Conservation (phyloP, 2,329 filamentous ascomycete genomes). For the Aureobasidium melanogenum region DNA sequence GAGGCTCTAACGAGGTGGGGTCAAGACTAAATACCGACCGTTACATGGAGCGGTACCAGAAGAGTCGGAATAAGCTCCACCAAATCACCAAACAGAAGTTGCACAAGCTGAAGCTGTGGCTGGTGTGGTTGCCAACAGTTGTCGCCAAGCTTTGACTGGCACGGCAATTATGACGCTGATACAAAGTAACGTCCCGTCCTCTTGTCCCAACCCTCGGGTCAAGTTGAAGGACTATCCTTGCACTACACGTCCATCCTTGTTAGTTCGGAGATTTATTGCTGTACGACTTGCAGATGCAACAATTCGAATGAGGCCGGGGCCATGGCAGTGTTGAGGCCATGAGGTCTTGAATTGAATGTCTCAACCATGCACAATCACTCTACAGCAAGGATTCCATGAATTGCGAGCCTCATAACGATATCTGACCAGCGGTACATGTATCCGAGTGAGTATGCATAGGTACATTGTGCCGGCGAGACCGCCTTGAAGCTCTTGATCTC, state of each 20-base stretch:
- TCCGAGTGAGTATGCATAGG: neutral
- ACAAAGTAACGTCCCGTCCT: neutral
- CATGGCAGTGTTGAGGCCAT: neutral
- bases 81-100: neutral
- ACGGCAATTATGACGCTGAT: constrained; percentile 4
- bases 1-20: neutral
- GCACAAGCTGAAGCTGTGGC: neutral
- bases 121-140: neutral
- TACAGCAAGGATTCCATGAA: neutral
- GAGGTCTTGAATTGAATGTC: neutral
- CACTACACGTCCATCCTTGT: neutral
- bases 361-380: neutral
- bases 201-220: neutral
- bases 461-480: neutral
- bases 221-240: constrained; percentile 1
- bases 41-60: neutral
- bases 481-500: neutral
- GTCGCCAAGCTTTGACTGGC: neutral
- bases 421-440: neutral
- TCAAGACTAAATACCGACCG: neutral
- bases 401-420: neutral
- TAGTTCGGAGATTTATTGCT: constrained; percentile 1
- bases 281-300: constrained; percentile 1
- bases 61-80: neutral
- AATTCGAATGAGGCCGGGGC: neutral